Evolutionary conservation across 768 basidiomycete species (phyloP).

Genomic region (Mycena venus): DNA sequence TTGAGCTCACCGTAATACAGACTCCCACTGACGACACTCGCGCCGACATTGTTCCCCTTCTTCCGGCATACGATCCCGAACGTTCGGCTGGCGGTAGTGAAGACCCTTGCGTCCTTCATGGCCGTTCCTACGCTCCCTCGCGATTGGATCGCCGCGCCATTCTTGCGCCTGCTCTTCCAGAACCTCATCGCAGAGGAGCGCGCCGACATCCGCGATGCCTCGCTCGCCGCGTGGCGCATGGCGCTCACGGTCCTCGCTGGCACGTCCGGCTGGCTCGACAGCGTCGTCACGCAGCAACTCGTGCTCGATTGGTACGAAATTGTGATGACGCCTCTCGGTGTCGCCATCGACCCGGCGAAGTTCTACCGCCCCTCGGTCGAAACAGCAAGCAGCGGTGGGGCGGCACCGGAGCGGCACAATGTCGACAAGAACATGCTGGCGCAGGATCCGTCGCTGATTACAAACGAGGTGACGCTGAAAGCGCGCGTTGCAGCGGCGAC

Average conservation of each 20-base stretch:
- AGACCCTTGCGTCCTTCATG: slow-evolving; percentile 91
- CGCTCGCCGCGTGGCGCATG: slow-evolving; percentile 79
- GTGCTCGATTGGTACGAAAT: slow-evolving; percentile 89
- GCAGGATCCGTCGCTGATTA: slow-evolving; percentile 89
- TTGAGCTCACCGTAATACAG: slow-evolving; percentile 52
- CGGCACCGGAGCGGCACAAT: slow-evolving; percentile 81
- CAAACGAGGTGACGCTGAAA: slow-evolving; percentile 80
- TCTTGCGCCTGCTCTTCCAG: slow-evolving; percentile 91
- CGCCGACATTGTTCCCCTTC: slow-evolving; percentile 93
- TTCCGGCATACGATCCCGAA: slow-evolving; percentile 96
- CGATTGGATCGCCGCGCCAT: slow-evolving; percentile 84
- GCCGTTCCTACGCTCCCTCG: slow-evolving; percentile 76
- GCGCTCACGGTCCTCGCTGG: slow-evolving; percentile 70
- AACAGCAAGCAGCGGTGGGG: slow-evolving; percentile 49
- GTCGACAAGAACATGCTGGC: slow-evolving; percentile 96
- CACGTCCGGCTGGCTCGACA: slow-evolving; percentile 63
- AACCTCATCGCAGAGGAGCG: slow-evolving; percentile 95
- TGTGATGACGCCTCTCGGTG: slow-evolving; percentile 91
- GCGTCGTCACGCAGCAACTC: slow-evolving; percentile 67
- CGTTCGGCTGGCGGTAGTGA: slow-evolving; percentile 93
- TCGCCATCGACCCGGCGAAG: slow-evolving; percentile 74
- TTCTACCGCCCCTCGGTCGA: slow-evolving; percentile 76
- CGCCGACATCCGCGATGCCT: slow-evolving; percentile 82
- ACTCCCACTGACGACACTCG: slow-evolving; percentile 84
- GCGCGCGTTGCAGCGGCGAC: slow-evolving; percentile 85